Conservation (phyloP, 2,329 filamentous ascomycete species). For the Apiospora malaysiana region DNA sequence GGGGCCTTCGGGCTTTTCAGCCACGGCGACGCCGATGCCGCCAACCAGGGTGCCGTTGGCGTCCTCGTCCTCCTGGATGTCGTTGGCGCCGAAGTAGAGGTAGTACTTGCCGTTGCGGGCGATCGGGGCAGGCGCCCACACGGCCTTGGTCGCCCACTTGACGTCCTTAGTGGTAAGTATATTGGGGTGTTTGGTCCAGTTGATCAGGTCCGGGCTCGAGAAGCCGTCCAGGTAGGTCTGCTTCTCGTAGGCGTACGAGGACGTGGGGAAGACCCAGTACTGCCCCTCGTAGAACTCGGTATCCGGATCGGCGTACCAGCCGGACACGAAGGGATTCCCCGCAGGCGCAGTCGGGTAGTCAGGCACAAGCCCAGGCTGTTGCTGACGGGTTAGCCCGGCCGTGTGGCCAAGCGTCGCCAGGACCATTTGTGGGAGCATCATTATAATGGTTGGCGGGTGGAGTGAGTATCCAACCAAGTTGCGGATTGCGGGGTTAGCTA, state of each 20-base stretch:
- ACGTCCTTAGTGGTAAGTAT: conserved; percentile 48
- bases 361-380: conserved; percentile 26
- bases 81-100: conserved; percentile 57
- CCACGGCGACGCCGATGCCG: conserved; percentile 49
- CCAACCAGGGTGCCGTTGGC: conserved; percentile 37
- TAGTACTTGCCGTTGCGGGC: conserved; percentile 52
- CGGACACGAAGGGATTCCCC: conserved; percentile 54
- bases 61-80: conserved; percentile 44
- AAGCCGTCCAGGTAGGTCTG: conserved; percentile 59
- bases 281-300: conserved; percentile 50
- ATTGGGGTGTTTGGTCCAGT: conserved; percentile 53
- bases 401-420: neutral
- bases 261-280: conserved; percentile 57
- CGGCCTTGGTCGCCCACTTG: conserved; percentile 50
- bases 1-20: conserved; percentile 45
- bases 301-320: conserved; percentile 59
- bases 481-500: conserved; percentile 1
- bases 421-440: conserved; percentile 2
- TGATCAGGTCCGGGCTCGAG: conserved; percentile 53
- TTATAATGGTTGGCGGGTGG: neutral
- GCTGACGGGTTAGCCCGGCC: neutral
- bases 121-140: conserved; percentile 56
- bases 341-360: conserved; percentile 48
- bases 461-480: neutral
- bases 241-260: conserved; percentile 49